Evolutionary conservation across 768 basidiomycete species (phyloP), one percentile per base, ranked within the genome.

Genomic region (Lentinula lateritia): DNA sequence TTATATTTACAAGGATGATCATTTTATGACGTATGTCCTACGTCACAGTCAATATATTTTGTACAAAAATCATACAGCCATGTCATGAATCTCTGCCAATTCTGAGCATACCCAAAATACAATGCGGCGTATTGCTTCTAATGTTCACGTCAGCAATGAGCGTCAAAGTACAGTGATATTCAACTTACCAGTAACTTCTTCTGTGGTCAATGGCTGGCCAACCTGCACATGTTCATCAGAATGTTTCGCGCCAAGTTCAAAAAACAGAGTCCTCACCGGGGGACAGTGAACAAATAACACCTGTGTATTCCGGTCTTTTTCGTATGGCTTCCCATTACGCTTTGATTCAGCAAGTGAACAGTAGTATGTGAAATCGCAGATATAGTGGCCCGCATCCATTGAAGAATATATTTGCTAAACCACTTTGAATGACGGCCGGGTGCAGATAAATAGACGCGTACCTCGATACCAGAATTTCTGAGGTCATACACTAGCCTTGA

Each of bases 291-390:
- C 72, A 71, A 88, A 88, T 6, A 90, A 72, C 52, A 91, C 87
- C 48, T 80, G 79, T 3, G 76, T 77, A 43, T 74, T 74, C 16
- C 76, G 73, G 28, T 74, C 74, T 60, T 77, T 77, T 58, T 78
- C 78, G 48, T 76, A 73, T 3, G 73, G 73, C 41, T 79, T 79
- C 1, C 75, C 74, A 18, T 71, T 76, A 3, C 86, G 82, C 67
- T 80, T 83, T 32, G 83, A 80, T 69, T 90, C 89, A 5, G 88
- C 87, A 32, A 90, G 78, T 9, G 88, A 89, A 68, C 87, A 87
- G 67, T 88, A 92, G 70, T 87, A 89, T 62, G 87, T 81, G 70
- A 87, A 91, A 73, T 91, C 89, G 69, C 86, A 89, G 10, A 90
- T 73, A 70, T 85, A 92, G 69, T 88, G 87, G 0, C 89, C 89